phyloP scores from a whole-genome alignment of 2,329 filamentous ascomycete genomes.

The Xylariaceae sp. region DNA sequence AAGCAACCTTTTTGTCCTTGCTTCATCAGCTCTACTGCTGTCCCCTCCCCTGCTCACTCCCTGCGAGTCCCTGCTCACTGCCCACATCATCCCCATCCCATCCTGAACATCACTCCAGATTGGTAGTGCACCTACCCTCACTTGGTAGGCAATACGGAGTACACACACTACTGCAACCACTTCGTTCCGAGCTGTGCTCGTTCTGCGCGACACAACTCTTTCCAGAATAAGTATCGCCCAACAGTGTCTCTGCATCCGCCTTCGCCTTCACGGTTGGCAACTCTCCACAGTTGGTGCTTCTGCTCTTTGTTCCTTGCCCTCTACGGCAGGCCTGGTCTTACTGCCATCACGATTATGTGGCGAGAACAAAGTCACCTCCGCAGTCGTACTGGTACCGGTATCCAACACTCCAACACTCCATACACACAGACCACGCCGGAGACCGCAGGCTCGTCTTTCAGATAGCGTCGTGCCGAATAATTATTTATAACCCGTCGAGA shows the following conservation, averaged over 20 bases:
- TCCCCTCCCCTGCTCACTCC: background rate
- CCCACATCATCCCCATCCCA: background rate
- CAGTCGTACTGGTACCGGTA: background rate
- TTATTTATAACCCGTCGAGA: background rate
- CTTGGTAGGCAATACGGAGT: background rate
- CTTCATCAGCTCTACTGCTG: background rate
- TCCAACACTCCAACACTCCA: background rate
- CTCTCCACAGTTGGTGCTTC: background rate
- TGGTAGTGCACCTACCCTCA: background rate
- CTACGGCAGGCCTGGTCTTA: background rate
- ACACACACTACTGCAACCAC: constrained; percentile 10
- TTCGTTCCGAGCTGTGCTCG: constrained; percentile 3
- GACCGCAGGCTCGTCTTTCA: constrained; percentile 9
- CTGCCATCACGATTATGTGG: background rate
- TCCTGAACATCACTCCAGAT: constrained; percentile 4
- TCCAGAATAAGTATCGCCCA: constrained; percentile 1
- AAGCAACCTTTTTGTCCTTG: background rate
- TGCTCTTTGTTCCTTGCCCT: background rate
- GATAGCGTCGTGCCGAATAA: background rate
- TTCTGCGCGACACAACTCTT: background rate
- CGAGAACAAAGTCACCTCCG: background rate
- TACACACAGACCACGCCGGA: constrained; percentile 4
- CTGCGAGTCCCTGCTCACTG: background rate
- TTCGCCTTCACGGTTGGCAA: background rate
- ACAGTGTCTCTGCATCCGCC: background rate